Evolutionary conservation across 1,139 yeast genomes (phyloP).

Genomic region (Saccharomyces hybrid): DNA sequence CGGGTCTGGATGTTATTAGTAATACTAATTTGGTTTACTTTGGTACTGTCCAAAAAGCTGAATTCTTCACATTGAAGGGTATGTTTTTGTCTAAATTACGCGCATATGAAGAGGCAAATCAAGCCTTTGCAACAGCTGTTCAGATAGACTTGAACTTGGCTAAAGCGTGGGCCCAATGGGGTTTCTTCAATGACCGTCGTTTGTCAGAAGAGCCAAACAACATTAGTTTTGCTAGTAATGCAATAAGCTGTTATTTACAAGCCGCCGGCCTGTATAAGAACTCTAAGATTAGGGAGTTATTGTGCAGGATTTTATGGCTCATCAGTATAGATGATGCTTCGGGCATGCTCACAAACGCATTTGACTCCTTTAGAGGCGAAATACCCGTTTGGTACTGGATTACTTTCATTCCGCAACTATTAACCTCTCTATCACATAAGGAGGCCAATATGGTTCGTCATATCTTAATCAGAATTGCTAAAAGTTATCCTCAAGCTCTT

Average conservation of each 20-base stretch:
- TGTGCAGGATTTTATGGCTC: slow-evolving; percentile 90
- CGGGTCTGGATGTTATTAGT: slow-evolving; percentile 93
- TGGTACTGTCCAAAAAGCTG: slow-evolving; percentile 96
- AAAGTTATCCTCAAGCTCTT: slow-evolving; percentile 92
- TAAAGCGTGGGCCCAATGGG: slow-evolving; percentile 99
- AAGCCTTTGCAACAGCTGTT: slow-evolving; percentile 95
- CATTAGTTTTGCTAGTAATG: slow-evolving; percentile 82
- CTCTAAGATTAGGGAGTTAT: slow-evolving; percentile 77
- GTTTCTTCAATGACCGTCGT: slow-evolving; percentile 82
- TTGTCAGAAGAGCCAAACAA: slow-evolving; percentile 80
- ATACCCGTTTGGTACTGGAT: slow-evolving; percentile 99
- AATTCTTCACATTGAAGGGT: slow-evolving; percentile 92
- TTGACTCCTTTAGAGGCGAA: slow-evolving; percentile 89
- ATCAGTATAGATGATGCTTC: slow-evolving; percentile 82
- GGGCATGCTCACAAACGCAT: slow-evolving; percentile 78
- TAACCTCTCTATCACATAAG: slow-evolving; percentile 81
- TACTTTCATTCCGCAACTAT: slow-evolving; percentile 87
- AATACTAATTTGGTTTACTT: slow-evolving; percentile 93
- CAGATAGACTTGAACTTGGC: slow-evolving; percentile 90
- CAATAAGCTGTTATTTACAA: slow-evolving; percentile 90
- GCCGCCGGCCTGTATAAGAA: slow-evolving; percentile 96
- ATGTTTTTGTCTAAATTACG: slow-evolving; percentile 90
- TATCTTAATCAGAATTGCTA: slow-evolving; percentile 84
- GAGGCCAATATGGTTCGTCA: slow-evolving; percentile 87
- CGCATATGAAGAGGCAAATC: slow-evolving; percentile 90